Evolutionary conservation across 208 protist species (phyloP).

Genomic region (Acanthamoeba culbertsoni): DNA sequence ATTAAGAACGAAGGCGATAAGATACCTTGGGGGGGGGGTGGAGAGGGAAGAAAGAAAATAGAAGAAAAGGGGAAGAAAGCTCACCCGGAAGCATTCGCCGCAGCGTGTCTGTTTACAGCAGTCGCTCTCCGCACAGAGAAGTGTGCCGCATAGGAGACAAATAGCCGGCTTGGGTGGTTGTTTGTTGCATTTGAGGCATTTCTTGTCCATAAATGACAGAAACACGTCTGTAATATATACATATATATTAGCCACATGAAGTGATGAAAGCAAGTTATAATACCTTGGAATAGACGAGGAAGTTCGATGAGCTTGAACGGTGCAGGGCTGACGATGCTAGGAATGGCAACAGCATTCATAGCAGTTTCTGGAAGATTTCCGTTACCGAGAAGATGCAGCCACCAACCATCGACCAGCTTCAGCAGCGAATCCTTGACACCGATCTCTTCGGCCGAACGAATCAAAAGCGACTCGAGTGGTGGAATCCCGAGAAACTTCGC

Average conservation of each 20-base stretch:
- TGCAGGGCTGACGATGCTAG: neutral
- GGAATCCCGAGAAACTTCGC: neutral
- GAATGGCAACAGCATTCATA: neutral
- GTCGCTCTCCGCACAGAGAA: neutral
- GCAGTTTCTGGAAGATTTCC: neutral
- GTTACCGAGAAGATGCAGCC: neutral
- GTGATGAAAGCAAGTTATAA: neutral
- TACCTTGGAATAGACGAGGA: slow-evolving; percentile 11
- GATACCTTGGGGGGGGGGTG: neutral
- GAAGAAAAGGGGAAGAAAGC: neutral
- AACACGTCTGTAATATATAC: neutral
- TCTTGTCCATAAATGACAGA: neutral
- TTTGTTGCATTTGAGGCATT: neutral
- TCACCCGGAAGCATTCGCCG: slow-evolving; percentile 7
- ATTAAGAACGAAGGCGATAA: neutral
- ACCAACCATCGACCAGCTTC: neutral
- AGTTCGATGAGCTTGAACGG: slow-evolving; percentile 38
- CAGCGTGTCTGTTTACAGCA: slow-evolving; percentile 20
- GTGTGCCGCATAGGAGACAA: neutral
- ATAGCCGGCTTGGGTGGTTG: slow-evolving; percentile 13
- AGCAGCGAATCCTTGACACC: neutral
- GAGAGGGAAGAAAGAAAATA: neutral
- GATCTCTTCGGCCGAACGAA: no score
- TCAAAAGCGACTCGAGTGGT: neutral
- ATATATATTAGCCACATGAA: neutral